Percentiles rank a stretch among this genome's conserved stretches.
Conservation (phyloP, 345 rosid genomes). For the Eucalyptus camaldulensis region DNA sequence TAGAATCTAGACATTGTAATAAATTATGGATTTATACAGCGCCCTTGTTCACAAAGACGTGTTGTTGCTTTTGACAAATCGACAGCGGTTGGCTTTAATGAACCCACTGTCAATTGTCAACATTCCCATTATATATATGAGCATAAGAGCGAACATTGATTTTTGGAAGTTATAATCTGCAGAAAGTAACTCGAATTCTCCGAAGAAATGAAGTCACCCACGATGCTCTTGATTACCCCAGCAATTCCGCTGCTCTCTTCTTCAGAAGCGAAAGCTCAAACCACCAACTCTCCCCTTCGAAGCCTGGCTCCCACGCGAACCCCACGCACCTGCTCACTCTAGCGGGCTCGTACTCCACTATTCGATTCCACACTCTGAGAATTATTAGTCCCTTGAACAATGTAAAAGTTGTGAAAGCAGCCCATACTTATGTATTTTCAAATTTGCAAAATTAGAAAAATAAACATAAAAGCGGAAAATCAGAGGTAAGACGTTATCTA, state of each 20-base stretch:
- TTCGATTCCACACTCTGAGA: too few species aligned
- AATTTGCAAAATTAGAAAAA: too few species aligned
- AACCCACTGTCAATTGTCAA: not conserved
- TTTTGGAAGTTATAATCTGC: too few species aligned
- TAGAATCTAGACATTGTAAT: not conserved
- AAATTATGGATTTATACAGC: too few species aligned
- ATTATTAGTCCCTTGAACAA: too few species aligned
- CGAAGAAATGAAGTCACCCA: not conserved
- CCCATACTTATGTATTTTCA: too few species aligned
- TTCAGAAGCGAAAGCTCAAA: slow-evolving; percentile 29
- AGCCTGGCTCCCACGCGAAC: slow-evolving; percentile 67
- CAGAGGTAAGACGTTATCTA: too few species aligned
- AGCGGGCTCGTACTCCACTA: not conserved
- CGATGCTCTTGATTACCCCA: slow-evolving; percentile 9
- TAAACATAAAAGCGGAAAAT: too few species aligned
- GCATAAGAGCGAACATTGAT: not conserved
- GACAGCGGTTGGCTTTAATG: not conserved
- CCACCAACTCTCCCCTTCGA: slow-evolving; percentile 25
- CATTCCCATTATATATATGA: not conserved
- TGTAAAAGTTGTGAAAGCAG: too few species aligned
- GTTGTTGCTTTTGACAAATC: not conserved
- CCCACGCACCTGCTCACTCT: slow-evolving; percentile 24
- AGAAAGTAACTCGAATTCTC: not conserved
- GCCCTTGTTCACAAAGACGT: not conserved
- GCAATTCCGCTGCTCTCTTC: slow-evolving; percentile 19